phyloP scores from a whole-genome alignment of 1,139 yeast genomes.

The Kodamaea derodonti region DNA sequence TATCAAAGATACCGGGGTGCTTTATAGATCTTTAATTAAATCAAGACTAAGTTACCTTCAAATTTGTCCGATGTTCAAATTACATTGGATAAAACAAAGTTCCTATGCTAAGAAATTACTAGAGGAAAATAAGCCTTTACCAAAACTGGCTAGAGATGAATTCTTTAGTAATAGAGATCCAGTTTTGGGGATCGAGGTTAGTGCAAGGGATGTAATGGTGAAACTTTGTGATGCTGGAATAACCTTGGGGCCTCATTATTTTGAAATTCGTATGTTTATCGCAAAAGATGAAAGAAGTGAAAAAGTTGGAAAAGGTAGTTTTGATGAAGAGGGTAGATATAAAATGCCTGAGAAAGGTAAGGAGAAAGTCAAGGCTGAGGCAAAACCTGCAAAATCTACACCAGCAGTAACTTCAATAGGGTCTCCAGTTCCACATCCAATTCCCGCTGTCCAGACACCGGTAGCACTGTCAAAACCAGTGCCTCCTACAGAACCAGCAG shows the following conservation, averaged over 20 bases:
- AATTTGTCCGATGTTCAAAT: slow-evolving; percentile 68
- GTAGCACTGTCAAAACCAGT: neutral
- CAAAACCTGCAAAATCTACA: neutral
- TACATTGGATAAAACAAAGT: slow-evolving; percentile 72
- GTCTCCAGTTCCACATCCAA: neutral
- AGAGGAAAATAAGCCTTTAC: slow-evolving; percentile 30
- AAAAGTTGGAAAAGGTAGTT: slow-evolving; percentile 24
- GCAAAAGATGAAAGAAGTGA: slow-evolving; percentile 67
- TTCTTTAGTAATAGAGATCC: slow-evolving; percentile 32
- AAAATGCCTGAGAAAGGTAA: slow-evolving; percentile 1
- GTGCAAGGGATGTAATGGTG: slow-evolving; percentile 84
- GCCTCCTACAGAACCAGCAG: neutral
- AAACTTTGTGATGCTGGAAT: slow-evolving; percentile 75
- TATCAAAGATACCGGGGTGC: slow-evolving; percentile 67
- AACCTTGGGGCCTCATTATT: slow-evolving; percentile 78
- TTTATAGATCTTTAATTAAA: slow-evolving; percentile 67
- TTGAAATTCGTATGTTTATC: slow-evolving; percentile 73
- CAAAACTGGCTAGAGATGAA: slow-evolving; percentile 23
- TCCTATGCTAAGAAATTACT: slow-evolving; percentile 42
- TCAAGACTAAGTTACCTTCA: slow-evolving; percentile 72
- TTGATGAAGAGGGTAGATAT: slow-evolving; percentile 5
- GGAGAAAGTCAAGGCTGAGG: neutral
- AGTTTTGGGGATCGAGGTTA: slow-evolving; percentile 42
- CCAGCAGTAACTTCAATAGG: neutral
- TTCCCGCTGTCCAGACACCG: neutral